A percentile compares a stretch with the other conserved stretches of the same genome.
Conservation (phyloP, 352 stramenopile species). For the Elongisporangium anandrum region DNA sequence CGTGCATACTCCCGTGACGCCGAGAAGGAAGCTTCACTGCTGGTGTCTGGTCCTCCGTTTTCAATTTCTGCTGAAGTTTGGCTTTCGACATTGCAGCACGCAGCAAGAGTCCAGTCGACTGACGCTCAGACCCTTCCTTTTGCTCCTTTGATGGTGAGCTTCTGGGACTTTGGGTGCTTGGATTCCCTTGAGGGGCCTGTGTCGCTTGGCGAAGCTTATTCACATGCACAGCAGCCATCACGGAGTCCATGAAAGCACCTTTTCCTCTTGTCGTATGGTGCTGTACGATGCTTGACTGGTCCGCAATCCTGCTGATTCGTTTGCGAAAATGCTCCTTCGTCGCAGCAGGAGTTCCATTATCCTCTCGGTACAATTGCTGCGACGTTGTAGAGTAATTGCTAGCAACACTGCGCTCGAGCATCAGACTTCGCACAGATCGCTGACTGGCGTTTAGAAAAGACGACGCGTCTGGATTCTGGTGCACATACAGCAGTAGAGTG, state of each 20-base stretch:
- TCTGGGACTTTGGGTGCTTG: slow-evolving; percentile 1
- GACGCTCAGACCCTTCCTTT: background rate
- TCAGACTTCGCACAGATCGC: slow-evolving; percentile 46
- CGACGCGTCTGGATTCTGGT: slow-evolving; percentile 29
- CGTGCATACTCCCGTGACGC: background rate
- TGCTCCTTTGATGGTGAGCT: background rate
- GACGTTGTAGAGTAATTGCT: slow-evolving; percentile 74
- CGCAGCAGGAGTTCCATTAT: background rate
- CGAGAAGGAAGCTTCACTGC: background rate
- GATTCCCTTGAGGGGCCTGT: background rate
- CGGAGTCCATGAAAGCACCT: slow-evolving; percentile 38
- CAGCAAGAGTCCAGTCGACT: background rate
- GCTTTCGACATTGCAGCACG: slow-evolving; percentile 6
- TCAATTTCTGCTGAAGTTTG: slow-evolving; percentile 12
- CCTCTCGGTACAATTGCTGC: slow-evolving; percentile 37
- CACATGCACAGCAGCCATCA: slow-evolving; percentile 39
- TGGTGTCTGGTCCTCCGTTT: slow-evolving; percentile 1
- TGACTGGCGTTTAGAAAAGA: slow-evolving; percentile 46
- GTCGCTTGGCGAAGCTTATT: slow-evolving; percentile 12
- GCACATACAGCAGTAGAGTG: slow-evolving; percentile 33
- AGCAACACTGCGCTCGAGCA: slow-evolving; percentile 48
- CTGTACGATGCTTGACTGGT: slow-evolving; percentile 9
- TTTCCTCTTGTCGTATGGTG: slow-evolving; percentile 6
- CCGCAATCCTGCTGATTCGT: slow-evolving; percentile 17
- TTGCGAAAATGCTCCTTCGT: background rate